phyloP scores from a whole-genome alignment of 257 asterid species.

The Nicotiana benthamiana region DNA sequence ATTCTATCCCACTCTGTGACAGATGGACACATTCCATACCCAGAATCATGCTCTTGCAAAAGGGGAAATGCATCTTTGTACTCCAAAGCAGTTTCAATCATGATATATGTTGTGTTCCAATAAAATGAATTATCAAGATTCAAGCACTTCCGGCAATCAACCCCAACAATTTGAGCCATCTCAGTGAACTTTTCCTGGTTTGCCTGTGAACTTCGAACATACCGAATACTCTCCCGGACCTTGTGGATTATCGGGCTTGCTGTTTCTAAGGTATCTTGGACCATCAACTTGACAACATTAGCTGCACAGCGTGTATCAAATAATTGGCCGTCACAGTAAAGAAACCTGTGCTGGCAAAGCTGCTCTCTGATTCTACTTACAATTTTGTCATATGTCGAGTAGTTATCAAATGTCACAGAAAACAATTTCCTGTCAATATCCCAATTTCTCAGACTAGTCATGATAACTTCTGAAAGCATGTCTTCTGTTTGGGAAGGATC shows the following conservation, averaged over 20 bases:
- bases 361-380: slow-evolving; percentile 63
- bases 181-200: slow-evolving; percentile 71
- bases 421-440: slow-evolving; percentile 78
- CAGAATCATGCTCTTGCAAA: slow-evolving; percentile 68
- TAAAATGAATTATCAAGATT: slow-evolving; percentile 49
- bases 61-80: slow-evolving; percentile 63
- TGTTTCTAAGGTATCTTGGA: slow-evolving; percentile 60
- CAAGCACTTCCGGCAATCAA: slow-evolving; percentile 42
- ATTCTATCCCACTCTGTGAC: slow-evolving; percentile 69
- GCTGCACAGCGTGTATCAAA: slow-evolving; percentile 87
- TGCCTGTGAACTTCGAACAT: slow-evolving; percentile 57
- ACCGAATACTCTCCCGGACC: slow-evolving; percentile 58
- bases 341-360: slow-evolving; percentile 66
- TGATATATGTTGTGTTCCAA: slow-evolving; percentile 72
- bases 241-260: slow-evolving; percentile 54
- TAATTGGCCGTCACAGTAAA: slow-evolving; percentile 81
- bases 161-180: slow-evolving; percentile 52
- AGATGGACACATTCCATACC: slow-evolving; percentile 46
- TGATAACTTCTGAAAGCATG: slow-evolving; percentile 50
- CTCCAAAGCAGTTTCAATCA: slow-evolving; percentile 78
- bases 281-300: slow-evolving; percentile 71
- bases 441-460: slow-evolving; percentile 65
- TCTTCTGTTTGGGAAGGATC: slow-evolving; percentile 76
- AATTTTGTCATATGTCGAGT: slow-evolving; percentile 45
- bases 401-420: slow-evolving; percentile 67